These are phyloP conservation scores for Silene coronaria DNA, from an alignment of 179 eudicot species.

Conservation along the genomic window DNA sequence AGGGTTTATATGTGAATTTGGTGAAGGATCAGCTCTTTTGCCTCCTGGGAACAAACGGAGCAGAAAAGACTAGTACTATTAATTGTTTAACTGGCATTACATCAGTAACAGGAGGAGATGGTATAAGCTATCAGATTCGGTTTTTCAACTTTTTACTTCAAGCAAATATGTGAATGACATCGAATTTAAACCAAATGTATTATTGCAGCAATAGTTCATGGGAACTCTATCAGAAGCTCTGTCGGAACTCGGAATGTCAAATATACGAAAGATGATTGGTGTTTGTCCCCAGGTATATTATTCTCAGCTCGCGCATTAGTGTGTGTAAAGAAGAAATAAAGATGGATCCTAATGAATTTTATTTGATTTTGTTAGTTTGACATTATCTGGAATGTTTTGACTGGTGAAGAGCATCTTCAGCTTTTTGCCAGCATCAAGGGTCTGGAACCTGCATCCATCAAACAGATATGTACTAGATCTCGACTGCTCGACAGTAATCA, in stretches of 20 bases:
- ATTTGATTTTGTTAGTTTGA: slow-evolving; percentile 49
- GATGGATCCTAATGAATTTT: not conserved
- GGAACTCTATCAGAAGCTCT: slow-evolving; percentile 62
- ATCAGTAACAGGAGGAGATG: slow-evolving; percentile 81
- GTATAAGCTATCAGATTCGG: slow-evolving; percentile 30
- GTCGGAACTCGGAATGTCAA: slow-evolving; percentile 76
- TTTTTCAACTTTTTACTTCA: not conserved
- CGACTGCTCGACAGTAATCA: not conserved
- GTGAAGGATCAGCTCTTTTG: slow-evolving; percentile 76
- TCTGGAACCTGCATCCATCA: slow-evolving; percentile 52
- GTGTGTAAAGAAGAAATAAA: not conserved
- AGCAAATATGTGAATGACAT: not conserved
- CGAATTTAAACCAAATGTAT: not conserved
- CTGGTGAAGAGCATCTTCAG: slow-evolving; percentile 77
- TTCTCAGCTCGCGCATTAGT: not conserved
- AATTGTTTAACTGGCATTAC: slow-evolving; percentile 81
- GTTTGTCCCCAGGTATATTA: slow-evolving; percentile 81
- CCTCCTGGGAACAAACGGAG: slow-evolving; percentile 94
- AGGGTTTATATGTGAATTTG: slow-evolving; percentile 74
- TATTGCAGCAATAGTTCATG: slow-evolving; percentile 60
- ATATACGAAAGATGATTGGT: slow-evolving; percentile 68
- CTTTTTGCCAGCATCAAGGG: slow-evolving; percentile 86
- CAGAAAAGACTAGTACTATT: slow-evolving; percentile 81
- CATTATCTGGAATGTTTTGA: slow-evolving; percentile 76
- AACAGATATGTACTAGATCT: slow-evolving; percentile 32